Evolutionary conservation across 2,329 filamentous ascomycete species (phyloP).

Genomic region (Paramyrothecium roridum): DNA sequence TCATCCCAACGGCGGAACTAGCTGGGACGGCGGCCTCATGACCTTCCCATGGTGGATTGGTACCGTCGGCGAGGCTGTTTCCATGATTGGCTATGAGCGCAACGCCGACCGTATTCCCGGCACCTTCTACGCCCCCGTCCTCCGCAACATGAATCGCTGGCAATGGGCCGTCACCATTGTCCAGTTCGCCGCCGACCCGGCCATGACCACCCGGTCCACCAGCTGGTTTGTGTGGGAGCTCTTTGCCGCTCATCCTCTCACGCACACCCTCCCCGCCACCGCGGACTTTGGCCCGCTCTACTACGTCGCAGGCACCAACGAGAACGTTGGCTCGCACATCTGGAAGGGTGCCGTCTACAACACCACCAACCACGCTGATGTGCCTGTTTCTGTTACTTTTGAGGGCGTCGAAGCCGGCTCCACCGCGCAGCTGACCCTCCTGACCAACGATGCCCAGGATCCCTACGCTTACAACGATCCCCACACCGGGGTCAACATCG

Average conservation of each 20-base stretch:
- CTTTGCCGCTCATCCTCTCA: conserved; percentile 41
- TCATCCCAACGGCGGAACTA: conserved; percentile 48
- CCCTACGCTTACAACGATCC: conserved; percentile 43
- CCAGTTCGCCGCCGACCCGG: conserved; percentile 44
- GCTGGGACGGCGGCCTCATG: conserved; percentile 41
- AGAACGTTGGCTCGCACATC: conserved; percentile 35
- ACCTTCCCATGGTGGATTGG: conserved; percentile 56
- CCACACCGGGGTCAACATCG: conserved; percentile 43
- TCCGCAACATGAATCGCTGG: conserved; percentile 48
- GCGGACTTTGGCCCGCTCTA: conserved; percentile 42
- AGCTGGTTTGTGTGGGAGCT: conserved; percentile 50
- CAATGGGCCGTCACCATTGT: conserved; percentile 50
- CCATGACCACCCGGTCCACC: conserved; percentile 45
- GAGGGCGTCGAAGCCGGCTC: conserved; percentile 37
- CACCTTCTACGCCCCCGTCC: conserved; percentile 46
- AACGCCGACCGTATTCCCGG: conserved; percentile 58
- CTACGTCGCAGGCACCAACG: conserved; percentile 46
- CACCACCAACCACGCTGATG: conserved; percentile 38
- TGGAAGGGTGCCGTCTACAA: conserved; percentile 55
- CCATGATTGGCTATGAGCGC: conserved; percentile 61
- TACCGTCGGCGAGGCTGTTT: conserved; percentile 62
- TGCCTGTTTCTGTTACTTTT: conserved; percentile 43
- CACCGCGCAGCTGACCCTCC: conserved; percentile 39
- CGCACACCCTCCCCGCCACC: conserved; percentile 41
- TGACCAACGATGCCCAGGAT: conserved; percentile 36